Evolutionary conservation across 768 basidiomycete species (phyloP).

Genomic region (Clavaria fumosa): DNA sequence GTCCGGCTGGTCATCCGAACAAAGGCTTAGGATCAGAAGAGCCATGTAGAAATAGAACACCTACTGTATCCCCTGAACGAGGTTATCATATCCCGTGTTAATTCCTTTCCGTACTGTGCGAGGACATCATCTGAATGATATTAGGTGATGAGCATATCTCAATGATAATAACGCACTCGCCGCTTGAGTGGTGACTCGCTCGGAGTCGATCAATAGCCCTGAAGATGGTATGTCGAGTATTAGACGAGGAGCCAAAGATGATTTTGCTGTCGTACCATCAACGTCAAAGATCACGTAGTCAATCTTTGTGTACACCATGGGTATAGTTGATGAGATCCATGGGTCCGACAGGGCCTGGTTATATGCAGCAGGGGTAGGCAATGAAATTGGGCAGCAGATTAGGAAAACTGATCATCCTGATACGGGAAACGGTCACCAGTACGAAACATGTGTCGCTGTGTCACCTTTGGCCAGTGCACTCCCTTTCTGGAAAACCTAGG

Average conservation of each 20-base stretch:
- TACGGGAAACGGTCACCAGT: no score
- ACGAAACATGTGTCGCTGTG: no score
- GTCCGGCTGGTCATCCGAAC: slow-evolving; percentile 33
- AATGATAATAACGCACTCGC: slow-evolving; percentile 34
- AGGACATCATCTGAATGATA: slow-evolving; percentile 48
- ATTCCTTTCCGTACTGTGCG: slow-evolving; percentile 49
- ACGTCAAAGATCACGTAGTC: slow-evolving; percentile 63
- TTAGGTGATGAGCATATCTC: neutral
- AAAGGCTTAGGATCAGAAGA: neutral
- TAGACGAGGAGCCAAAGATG: neutral
- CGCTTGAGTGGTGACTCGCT: slow-evolving; percentile 60
- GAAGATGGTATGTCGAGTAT: neutral
- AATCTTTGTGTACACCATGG: slow-evolving; percentile 14
- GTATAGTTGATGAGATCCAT: no score
- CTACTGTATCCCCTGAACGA: slow-evolving; percentile 77
- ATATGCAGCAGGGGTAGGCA: no score
- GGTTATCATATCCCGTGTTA: slow-evolving; percentile 87
- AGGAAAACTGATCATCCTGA: no score
- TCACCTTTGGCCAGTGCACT: no score
- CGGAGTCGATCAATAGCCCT: slow-evolving; percentile 69
- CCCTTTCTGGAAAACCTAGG: no score
- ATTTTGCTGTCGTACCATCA: slow-evolving; percentile 33
- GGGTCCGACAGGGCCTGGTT: no score
- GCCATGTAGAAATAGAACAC: slow-evolving; percentile 8
- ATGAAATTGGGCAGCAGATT: no score